Conservation (phyloP, 2,329 filamentous ascomycete species). For the Pyricularia sp. region DNA sequence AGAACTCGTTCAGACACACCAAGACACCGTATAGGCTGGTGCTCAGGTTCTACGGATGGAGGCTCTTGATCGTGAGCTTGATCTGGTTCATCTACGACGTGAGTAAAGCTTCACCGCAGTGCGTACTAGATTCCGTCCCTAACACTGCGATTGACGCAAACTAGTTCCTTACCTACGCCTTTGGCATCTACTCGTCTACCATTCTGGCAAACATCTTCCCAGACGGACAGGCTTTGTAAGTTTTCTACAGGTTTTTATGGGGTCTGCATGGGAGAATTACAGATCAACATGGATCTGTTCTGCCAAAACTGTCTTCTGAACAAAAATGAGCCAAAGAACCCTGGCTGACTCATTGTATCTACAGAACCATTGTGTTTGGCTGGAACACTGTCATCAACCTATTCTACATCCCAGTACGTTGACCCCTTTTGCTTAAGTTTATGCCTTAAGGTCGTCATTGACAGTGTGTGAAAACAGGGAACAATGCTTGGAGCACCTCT, state of each 20-base stretch:
- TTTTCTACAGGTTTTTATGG: background rate
- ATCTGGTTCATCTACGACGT: conserved; percentile 81
- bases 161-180: conserved; percentile 68
- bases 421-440: background rate
- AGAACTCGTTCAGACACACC: conserved; percentile 52
- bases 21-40: conserved; percentile 43
- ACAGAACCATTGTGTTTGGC: conserved; percentile 58
- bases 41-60: conserved; percentile 57
- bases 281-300: background rate
- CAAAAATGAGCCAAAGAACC: background rate
- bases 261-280: no score
- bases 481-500: conserved; percentile 64
- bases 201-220: conserved; percentile 58
- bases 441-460: background rate
- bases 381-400: conserved; percentile 83
- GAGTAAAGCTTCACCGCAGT: conserved; percentile 13
- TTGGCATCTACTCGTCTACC: conserved; percentile 69
- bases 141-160: background rate
- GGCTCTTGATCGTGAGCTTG: conserved; percentile 53
- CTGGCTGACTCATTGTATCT: background rate
- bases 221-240: conserved; percentile 36
- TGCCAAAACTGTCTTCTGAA: no score
- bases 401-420: conserved; percentile 60
- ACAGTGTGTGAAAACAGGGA: conserved; percentile 25
- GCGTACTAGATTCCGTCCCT: background rate